Percentiles rank a stretch among this genome's conserved stretches.
phyloP scores from a whole-genome alignment of 2,329 filamentous ascomycete genomes.

The Pestalotiopsis sp. region DNA sequence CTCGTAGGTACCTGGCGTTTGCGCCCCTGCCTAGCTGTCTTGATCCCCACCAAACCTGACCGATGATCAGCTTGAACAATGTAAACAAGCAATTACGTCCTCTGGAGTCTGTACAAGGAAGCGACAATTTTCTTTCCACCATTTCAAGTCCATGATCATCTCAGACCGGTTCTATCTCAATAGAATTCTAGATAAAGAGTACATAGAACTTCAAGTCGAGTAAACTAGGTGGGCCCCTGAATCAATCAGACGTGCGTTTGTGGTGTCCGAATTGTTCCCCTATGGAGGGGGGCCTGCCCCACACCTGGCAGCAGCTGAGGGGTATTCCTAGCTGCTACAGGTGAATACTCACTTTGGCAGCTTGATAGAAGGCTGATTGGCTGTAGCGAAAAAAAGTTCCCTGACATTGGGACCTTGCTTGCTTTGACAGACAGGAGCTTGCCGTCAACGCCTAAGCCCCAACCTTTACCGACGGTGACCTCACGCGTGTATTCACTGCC shows the following conservation, averaged over 20 bases:
- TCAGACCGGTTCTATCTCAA: too few relatives aligned
- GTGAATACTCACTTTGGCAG: neutral
- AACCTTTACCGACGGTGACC: neutral
- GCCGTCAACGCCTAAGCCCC: neutral
- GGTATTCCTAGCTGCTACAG: neutral
- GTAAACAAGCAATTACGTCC: too few relatives aligned
- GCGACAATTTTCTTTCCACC: too few relatives aligned
- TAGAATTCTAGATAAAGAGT: neutral
- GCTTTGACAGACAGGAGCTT: constrained; percentile 1
- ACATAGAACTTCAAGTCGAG: neutral
- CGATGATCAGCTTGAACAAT: too few relatives aligned
- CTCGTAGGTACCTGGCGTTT: neutral
- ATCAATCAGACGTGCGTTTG: neutral
- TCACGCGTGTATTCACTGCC: neutral
- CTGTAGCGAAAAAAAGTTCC: constrained; percentile 13
- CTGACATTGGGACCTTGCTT: neutral
- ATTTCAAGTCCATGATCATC: too few relatives aligned
- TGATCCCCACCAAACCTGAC: neutral
- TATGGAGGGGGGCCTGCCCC: neutral
- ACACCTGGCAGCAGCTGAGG: constrained; percentile 5
- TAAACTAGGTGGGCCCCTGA: neutral
- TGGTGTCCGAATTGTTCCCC: neutral
- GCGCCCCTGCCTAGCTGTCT: neutral
- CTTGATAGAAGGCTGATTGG: constrained; percentile 5
- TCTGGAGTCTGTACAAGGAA: too few relatives aligned